phyloP scores from a whole-genome alignment of 2,329 filamentous ascomycete species.

The Fusarium sp. region DNA sequence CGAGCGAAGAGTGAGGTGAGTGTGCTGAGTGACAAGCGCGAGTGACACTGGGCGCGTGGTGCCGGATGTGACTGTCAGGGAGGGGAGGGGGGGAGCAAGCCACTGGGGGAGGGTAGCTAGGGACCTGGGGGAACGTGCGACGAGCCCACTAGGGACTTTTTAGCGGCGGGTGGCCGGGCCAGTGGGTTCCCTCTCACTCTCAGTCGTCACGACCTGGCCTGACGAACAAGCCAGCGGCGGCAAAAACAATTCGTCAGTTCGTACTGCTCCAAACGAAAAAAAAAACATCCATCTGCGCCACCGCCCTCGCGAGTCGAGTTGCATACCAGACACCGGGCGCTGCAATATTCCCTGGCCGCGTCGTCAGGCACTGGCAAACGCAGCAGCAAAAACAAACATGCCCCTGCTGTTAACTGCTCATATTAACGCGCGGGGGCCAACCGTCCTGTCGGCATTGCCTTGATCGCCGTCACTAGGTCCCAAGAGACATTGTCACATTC shows the following conservation, averaged over 20 bases:
- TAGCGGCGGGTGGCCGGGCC: conserved; percentile 24
- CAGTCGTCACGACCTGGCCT: conserved; percentile 8
- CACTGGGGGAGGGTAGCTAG: not conserved
- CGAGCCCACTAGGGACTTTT: conserved; percentile 23
- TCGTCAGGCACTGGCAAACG: conserved; percentile 10
- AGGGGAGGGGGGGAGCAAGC: not conserved
- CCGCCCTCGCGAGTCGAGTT: conserved; percentile 14
- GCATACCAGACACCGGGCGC: conserved; percentile 31
- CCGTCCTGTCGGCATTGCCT: conserved; percentile 17
- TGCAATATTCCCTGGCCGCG: not conserved
- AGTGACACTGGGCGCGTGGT: conserved; percentile 42
- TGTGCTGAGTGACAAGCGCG: conserved; percentile 25
- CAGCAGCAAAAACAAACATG: not conserved
- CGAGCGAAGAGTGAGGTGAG: not conserved
- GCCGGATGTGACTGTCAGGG: conserved; percentile 32
- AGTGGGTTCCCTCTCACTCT: not conserved
- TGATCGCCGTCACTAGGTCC: conserved; percentile 13
- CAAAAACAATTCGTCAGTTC: conserved; percentile 10
- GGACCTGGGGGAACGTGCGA: conserved; percentile 17
- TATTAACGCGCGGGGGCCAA: conserved; percentile 14
- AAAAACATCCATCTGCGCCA: conserved; percentile 27
- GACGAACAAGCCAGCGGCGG: conserved; percentile 17
- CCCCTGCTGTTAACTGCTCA: not conserved
- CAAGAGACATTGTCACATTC: conserved; percentile 33
- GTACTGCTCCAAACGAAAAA: conserved; percentile 40